These are phyloP conservation scores for Amanita jacksonii DNA, from an alignment of 768 basidiomycete species.

Conservation along the genomic window DNA sequence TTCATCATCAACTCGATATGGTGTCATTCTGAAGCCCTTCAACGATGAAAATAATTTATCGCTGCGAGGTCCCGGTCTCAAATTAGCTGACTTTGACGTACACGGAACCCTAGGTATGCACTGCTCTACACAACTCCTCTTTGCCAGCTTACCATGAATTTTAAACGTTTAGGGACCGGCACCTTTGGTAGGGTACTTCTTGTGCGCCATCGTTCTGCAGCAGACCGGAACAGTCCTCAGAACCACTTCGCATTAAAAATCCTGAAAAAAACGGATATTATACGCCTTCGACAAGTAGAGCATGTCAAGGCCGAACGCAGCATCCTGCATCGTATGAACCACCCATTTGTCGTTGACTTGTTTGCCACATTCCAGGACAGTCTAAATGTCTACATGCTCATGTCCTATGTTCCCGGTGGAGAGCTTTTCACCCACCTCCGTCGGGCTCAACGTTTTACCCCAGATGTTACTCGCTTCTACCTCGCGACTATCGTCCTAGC, in stretches of 20 bases:
- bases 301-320: slow-evolving; percentile 96
- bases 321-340: slow-evolving; percentile 84
- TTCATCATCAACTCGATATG: slow-evolving; percentile 4
- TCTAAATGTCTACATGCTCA: slow-evolving; percentile 95
- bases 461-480: slow-evolving; percentile 97
- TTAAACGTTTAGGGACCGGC: slow-evolving; percentile 62
- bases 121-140: slow-evolving; percentile 4
- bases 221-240: slow-evolving; percentile 37
- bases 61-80: slow-evolving; percentile 48
- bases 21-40: slow-evolving; percentile 1
- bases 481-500: slow-evolving; percentile 94
- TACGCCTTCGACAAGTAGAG: slow-evolving; percentile 89
- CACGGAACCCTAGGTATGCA: slow-evolving; percentile 62
- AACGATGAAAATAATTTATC: slow-evolving; percentile 14
- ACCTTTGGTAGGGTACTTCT: slow-evolving; percentile 93
- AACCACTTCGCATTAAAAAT: slow-evolving; percentile 85
- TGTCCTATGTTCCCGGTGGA: slow-evolving; percentile 94
- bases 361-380: slow-evolving; percentile 94
- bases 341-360: slow-evolving; percentile 95
- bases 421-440: slow-evolving; percentile 97
- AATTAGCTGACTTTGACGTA: slow-evolving; percentile 73
- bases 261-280: slow-evolving; percentile 76
- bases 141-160: not conserved
- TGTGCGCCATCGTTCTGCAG: slow-evolving; percentile 59
- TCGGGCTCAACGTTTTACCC: slow-evolving; percentile 87